A percentile compares a stretch with the other conserved stretches of the same genome.
These are phyloP conservation scores for Vitis cinerea DNA, from an alignment of 164 flowering plant genomes.

Conservation along the genomic window DNA sequence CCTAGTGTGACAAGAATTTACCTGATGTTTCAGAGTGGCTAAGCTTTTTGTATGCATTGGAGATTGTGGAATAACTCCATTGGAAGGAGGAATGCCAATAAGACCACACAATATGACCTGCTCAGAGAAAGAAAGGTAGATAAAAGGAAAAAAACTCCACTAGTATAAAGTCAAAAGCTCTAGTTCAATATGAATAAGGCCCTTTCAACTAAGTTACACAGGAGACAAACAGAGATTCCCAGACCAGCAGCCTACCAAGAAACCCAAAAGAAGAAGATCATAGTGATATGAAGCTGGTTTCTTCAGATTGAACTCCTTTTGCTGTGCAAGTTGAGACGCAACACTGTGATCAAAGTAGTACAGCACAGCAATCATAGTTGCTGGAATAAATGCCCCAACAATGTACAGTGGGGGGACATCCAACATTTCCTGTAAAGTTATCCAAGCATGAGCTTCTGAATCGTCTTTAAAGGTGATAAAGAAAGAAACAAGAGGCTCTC, in stretches of 20 bases:
- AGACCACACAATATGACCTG: constrained; percentile 87
- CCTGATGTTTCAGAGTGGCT: constrained; percentile 95
- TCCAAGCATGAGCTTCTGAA: constrained; percentile 9
- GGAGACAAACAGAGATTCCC: neutral
- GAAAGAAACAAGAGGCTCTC: neutral
- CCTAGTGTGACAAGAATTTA: constrained; percentile 12
- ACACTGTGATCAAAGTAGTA: constrained; percentile 99
- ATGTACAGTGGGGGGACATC: constrained; percentile 83
- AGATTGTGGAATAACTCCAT: constrained; percentile 97
- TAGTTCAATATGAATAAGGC: neutral
- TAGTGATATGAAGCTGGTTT: constrained; percentile 94
- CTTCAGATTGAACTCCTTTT: constrained; percentile 91
- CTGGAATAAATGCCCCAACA: constrained; percentile 91
- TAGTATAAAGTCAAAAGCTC: neutral
- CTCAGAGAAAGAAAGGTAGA: neutral
- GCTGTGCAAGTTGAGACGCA: constrained; percentile 97
- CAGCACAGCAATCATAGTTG: constrained; percentile 99
- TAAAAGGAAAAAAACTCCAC: neutral
- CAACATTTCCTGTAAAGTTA: constrained; percentile 75
- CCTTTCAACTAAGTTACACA: neutral
- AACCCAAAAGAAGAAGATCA: constrained; percentile 91
- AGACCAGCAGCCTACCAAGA: constrained; percentile 54
- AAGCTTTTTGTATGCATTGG: constrained; percentile 98
- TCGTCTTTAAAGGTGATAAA: neutral
- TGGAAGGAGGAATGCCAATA: constrained; percentile 92